Evolutionary conservation across 768 basidiomycete genomes (phyloP), one percentile per base, ranked within the genome.

Genomic region (Dentipellis sp.): DNA sequence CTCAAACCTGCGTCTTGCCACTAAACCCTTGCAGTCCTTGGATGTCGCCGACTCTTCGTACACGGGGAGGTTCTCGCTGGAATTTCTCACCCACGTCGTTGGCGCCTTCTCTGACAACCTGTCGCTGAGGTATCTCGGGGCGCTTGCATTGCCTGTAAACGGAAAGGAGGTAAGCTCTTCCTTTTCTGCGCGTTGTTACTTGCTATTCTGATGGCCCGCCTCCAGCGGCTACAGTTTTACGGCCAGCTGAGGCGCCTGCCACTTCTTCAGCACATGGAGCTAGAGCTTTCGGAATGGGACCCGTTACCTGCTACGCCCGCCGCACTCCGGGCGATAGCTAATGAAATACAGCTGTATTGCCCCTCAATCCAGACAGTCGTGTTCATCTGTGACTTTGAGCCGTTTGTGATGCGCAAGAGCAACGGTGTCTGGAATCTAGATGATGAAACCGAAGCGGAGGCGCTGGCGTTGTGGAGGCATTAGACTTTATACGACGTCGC

Each of bases 201-300:
- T 21, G 40, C 11, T 39, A 10, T 8, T 55, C 11, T 38, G 17
- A 8, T 53, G 21, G 56, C 38, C 55, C 12, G 60, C 10, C 49
- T 22, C 10, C 54, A 86, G 85, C 77, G 84, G 23, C 74, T 88
- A 39, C 68, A 71, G 35, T 81, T 86, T 64, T 86, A 86, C 59
- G 80, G 78, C 4, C 68, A 78, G 29, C 72, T 86, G 56, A 79
- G 80, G 72, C 76, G 71, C 23, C 71, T 86, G 22, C 71, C 70
- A 1, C 69, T 65, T 11, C 71, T 86, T 11, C 71, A 75, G 58
- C 82, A 78, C 59, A 64, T 83, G 50, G 85, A 86, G 61, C 69
- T 86, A 6, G 85, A 86, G 42, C 73, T 86, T 23, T 79, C 80
- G 17, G 78, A 80, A 51, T 88, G 85, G 85, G 74, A 75, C 4